phyloP scores from a whole-genome alignment of 108 stramenopile species.

The Conticribra guillardii region DNA sequence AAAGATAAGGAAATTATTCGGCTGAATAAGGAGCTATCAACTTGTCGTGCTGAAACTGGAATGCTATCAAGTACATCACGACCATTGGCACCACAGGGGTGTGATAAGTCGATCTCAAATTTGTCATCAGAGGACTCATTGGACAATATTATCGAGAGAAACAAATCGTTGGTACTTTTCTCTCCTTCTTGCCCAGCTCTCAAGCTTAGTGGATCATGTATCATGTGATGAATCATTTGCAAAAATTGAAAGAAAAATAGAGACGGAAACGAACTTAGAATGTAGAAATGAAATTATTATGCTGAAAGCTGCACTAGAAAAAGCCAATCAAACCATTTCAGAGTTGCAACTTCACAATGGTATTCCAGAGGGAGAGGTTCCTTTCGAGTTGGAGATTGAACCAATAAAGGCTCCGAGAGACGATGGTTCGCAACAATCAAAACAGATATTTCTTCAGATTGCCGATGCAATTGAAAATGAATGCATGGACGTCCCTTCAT shows the following conservation, averaged over 20 bases:
- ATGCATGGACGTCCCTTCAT: slow-evolving; percentile 18
- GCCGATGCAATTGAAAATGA: slow-evolving; percentile 44
- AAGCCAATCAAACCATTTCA: slow-evolving; percentile 68
- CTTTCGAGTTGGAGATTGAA: slow-evolving; percentile 48
- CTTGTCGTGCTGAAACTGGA: slow-evolving; percentile 63
- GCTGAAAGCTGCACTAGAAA: slow-evolving; percentile 60
- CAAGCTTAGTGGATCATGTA: slow-evolving; percentile 50
- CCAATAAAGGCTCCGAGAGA: slow-evolving; percentile 35
- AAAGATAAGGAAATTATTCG: slow-evolving; percentile 45
- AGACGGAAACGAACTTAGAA: slow-evolving; percentile 36
- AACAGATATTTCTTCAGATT: slow-evolving; percentile 39
- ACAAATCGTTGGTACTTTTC: slow-evolving; percentile 36
- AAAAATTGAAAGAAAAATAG: slow-evolving; percentile 45
- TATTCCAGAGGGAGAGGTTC: slow-evolving; percentile 14
- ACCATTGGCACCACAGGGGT: slow-evolving; percentile 31
- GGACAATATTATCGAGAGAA: slow-evolving; percentile 17
- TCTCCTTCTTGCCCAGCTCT: slow-evolving; percentile 20
- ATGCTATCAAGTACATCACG: slow-evolving; percentile 55
- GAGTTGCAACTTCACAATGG: slow-evolving; percentile 30
- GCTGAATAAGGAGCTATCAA: slow-evolving; percentile 68
- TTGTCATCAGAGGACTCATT: slow-evolving; percentile 32
- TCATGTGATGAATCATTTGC: slow-evolving; percentile 50
- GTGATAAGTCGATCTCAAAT: no score
- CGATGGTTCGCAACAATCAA: slow-evolving; percentile 12
- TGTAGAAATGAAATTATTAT: slow-evolving; percentile 50